Conservation (phyloP, 2,329 filamentous ascomycete species). For the Penicillium capsulatum region DNA sequence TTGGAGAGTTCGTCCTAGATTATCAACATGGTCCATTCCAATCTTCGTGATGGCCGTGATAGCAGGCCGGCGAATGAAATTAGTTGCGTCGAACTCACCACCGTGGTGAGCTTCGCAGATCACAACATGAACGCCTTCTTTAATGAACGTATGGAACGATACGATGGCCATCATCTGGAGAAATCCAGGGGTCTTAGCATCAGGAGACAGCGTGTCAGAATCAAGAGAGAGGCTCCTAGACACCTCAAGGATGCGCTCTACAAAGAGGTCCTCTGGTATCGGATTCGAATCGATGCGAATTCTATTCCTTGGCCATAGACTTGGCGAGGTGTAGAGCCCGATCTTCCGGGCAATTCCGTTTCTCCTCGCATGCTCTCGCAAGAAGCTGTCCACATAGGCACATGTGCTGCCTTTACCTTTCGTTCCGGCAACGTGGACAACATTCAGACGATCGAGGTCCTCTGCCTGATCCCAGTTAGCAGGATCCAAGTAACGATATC, state of each 20-base stretch:
- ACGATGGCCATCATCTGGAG: constrained; percentile 60
- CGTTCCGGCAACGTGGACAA: constrained; percentile 69
- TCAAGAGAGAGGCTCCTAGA: constrained; percentile 17
- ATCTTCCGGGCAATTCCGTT: constrained; percentile 25
- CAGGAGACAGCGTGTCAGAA: neutral
- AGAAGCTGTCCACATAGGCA: constrained; percentile 54
- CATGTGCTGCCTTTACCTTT: constrained; percentile 74
- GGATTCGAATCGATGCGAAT: constrained; percentile 36
- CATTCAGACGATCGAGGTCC: constrained; percentile 59
- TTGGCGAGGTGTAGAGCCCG: constrained; percentile 28
- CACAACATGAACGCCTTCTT: constrained; percentile 58
- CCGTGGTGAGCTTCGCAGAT: constrained; percentile 66
- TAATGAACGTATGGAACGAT: constrained; percentile 61
- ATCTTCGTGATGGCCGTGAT: constrained; percentile 37
- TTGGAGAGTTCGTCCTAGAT: neutral
- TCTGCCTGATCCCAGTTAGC: constrained; percentile 17
- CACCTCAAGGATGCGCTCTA: constrained; percentile 31
- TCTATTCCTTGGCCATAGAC: constrained; percentile 34
- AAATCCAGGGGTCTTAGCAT: constrained; percentile 32
- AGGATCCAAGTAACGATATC: neutral
- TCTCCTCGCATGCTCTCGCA: constrained; percentile 40
- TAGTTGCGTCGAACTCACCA: constrained; percentile 66
- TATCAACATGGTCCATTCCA: neutral
- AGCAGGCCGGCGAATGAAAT: constrained; percentile 56
- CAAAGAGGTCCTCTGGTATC: constrained; percentile 24